Evolutionary conservation across 495 filamentous ascomycete species (phyloP).

Genomic region (Penicillium fimorum): DNA sequence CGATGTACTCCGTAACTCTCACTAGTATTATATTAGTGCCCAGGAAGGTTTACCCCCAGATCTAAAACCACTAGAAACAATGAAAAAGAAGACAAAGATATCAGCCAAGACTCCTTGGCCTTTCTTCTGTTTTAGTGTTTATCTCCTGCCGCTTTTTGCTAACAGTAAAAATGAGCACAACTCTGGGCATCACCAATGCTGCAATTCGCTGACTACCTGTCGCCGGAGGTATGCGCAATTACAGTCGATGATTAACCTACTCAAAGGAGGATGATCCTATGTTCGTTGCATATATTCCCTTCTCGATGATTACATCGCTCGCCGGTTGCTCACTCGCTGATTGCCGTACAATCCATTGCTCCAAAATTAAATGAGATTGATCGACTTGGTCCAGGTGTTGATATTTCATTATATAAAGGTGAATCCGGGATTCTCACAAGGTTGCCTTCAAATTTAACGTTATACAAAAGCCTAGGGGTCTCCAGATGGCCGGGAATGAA

Average conservation of each 20-base stretch:
- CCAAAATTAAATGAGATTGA: background rate
- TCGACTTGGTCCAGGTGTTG: background rate
- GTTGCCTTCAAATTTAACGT: too few species aligned
- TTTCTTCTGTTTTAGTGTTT: background rate
- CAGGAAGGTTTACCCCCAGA: background rate
- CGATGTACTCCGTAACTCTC: background rate
- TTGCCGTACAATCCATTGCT: background rate
- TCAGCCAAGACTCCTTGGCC: background rate
- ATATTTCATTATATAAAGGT: background rate
- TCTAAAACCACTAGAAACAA: background rate
- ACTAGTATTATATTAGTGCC: background rate
- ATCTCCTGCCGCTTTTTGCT: background rate
- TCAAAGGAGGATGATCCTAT: background rate
- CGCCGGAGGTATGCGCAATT: too few species aligned
- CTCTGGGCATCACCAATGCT: too few species aligned
- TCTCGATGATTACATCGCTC: background rate
- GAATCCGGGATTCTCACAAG: too few species aligned
- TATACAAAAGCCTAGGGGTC: too few species aligned
- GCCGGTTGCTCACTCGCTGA: background rate
- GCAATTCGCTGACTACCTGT: too few species aligned
- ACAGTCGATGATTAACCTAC: background rate
- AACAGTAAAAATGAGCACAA: background rate
- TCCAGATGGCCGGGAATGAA: too few species aligned
- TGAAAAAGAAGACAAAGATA: background rate
- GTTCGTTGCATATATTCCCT: background rate